Evolutionary conservation across 305 asterid species (phyloP).

Genomic region (Ruellia speciosa): DNA sequence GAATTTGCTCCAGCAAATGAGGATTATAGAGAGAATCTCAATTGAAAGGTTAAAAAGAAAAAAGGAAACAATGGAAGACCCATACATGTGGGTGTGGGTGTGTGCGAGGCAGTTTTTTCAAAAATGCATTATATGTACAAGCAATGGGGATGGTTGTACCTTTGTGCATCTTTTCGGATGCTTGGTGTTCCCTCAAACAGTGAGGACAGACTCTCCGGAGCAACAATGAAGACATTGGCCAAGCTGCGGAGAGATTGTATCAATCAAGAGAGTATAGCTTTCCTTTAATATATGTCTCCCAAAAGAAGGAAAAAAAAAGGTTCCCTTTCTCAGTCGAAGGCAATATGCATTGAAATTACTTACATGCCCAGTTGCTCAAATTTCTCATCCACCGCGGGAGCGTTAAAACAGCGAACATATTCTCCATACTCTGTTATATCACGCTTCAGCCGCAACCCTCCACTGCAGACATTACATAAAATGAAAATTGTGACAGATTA

Average conservation of each 20-base stretch:
- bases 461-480: conserved; percentile 47
- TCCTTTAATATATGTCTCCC: neutral
- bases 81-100: too few species aligned
- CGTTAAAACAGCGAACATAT: conserved; percentile 84
- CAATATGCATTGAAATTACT: conserved; percentile 28
- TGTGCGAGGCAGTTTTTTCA: neutral
- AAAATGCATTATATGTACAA: neutral
- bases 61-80: too few species aligned
- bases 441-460: conserved; percentile 95
- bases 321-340: conserved; percentile 1
- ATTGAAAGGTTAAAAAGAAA: too few species aligned
- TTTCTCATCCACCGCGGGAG: conserved; percentile 95
- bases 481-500: conserved; percentile 13
- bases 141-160: conserved; percentile 30
- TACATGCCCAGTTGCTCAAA: conserved; percentile 89
- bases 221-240: conserved; percentile 95
- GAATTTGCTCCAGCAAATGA: neutral
- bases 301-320: too few species aligned
- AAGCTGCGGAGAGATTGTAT: conserved; percentile 43
- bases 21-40: neutral
- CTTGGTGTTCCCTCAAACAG: conserved; percentile 96
- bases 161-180: conserved; percentile 88
- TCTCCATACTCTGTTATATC: conserved; percentile 96
- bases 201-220: conserved; percentile 87
- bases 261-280: conserved; percentile 14